phyloP scores from a whole-genome alignment of 2,329 filamentous ascomycete genomes.

The Alternaria sp. region DNA sequence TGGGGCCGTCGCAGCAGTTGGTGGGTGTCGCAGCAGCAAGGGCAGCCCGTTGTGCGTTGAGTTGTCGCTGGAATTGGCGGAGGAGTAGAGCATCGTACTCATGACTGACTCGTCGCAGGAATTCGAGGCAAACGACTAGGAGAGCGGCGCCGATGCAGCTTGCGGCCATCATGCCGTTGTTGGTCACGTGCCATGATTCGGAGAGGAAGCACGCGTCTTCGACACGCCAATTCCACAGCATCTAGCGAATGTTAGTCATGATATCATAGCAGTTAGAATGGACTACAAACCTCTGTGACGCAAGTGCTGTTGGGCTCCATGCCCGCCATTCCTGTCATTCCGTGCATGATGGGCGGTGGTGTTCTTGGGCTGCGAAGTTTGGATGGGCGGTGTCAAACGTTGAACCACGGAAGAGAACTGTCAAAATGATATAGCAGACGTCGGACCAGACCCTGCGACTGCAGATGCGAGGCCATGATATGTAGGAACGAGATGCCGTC shows the following conservation, averaged over 20 bases:
- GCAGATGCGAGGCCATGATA: constrained; percentile 15
- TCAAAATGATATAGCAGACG: not conserved
- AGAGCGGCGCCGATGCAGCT: constrained; percentile 79
- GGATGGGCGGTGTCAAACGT: not conserved
- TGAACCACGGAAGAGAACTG: not conserved
- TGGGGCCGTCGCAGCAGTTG: constrained; percentile 36
- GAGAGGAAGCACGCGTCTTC: constrained; percentile 75
- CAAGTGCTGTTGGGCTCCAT: constrained; percentile 35
- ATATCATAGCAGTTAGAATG: not conserved
- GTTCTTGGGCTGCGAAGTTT: not conserved
- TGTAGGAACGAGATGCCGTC: constrained; percentile 15
- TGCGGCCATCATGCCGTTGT: constrained; percentile 75
- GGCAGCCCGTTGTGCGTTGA: constrained; percentile 31
- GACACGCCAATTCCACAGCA: constrained; percentile 82
- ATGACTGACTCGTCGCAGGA: constrained; percentile 71
- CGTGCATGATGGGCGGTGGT: constrained; percentile 25
- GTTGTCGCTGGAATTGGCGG: constrained; percentile 55
- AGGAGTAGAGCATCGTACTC: constrained; percentile 75
- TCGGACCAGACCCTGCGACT: not conserved
- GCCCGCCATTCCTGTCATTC: constrained; percentile 12
- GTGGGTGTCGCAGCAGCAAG: constrained; percentile 23
- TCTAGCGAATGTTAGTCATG: constrained; percentile 55
- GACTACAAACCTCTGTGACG: constrained; percentile 49
- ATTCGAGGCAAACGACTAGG: constrained; percentile 75
- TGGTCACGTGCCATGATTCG: constrained; percentile 71